A percentile compares a stretch with the other conserved stretches of the same genome.
Conservation (phyloP, 1,139 yeast genomes). For the Spathaspora sp. region DNA sequence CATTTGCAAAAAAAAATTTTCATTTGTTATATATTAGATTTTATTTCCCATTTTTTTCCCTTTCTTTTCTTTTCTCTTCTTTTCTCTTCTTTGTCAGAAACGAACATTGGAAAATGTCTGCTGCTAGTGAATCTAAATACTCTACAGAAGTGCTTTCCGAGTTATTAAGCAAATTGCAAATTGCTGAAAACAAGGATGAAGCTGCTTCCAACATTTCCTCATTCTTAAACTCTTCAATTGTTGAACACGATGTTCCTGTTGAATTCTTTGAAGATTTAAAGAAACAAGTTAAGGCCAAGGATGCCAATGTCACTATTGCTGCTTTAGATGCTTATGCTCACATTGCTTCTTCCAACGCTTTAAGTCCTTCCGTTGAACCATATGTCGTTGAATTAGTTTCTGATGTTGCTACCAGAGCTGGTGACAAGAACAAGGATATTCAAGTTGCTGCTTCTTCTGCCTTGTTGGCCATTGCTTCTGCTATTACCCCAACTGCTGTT, state of each 20-base stretch:
- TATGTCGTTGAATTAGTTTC: constrained; percentile 75
- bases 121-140: constrained; percentile 64
- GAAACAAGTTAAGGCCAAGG: constrained; percentile 76
- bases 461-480: constrained; percentile 71
- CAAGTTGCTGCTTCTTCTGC: constrained; percentile 72
- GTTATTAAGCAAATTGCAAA: constrained; percentile 87
- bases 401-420: constrained; percentile 73
- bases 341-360: constrained; percentile 77
- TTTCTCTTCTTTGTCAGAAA: constrained; percentile 9
- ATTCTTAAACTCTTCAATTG: constrained; percentile 93
- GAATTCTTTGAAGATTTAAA: constrained; percentile 79
- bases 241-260: constrained; percentile 97
- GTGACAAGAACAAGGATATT: constrained; percentile 83
- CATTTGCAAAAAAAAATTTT: constrained; percentile 6
- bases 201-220: constrained; percentile 91
- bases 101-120: constrained; percentile 49
- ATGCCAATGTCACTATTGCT: constrained; percentile 58
- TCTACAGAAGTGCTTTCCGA: constrained; percentile 85
- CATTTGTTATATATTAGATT: constrained; percentile 1
- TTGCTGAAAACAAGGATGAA: constrained; percentile 86
- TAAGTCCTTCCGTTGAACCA: constrained; percentile 94
- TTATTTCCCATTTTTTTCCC: not conserved
- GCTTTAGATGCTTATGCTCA: constrained; percentile 83
- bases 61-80: constrained; percentile 8
- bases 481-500: constrained; percentile 90